Evolutionary conservation across 2,329 filamentous ascomycete genomes (phyloP), one percentile per base, ranked within the genome.

Genomic region (Aspergillus bombycis): DNA sequence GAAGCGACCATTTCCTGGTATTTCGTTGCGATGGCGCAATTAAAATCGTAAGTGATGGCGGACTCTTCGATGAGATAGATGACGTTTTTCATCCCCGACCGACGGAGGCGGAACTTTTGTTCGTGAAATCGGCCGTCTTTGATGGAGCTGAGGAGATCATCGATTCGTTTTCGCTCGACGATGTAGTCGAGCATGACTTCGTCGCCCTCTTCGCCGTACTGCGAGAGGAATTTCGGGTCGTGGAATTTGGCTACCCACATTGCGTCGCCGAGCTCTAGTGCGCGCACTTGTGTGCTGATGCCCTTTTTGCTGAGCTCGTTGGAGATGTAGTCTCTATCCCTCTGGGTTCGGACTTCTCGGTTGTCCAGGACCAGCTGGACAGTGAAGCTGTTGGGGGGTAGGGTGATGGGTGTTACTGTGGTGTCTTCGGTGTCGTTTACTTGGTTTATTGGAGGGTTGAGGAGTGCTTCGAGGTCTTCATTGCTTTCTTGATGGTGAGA

Each of bases 111-210:
- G 73, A 93, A 94, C 74, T 95, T 94, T 74, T 95, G 92, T 74
- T 95, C 92, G 68, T 90, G 89, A 70, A 93, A 94, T 2, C 92
- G 88, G 1, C 91, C 91, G 66, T 94, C 92, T 75, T 91, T 93
- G 78, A 95, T 92, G 65, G 90, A 93, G 57, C 85, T 81, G n/a
- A 94, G 84, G 54, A 95, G 80, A 74, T 95, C 92, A 72, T 94
- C 91, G 0, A 94, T 84, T 10, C 92, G 84, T 74, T 95, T 95
- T 65, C 92, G 85, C 78, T 95, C 92, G 1, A 93, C 85, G 52
- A 95, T 91, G 83, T 89, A 92, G 75, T 94, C 91, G 5, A 95
- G 81, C 54, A 93, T 87, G 14, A 94, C 78, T 74, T 94, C 91
- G 19, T 89, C 88, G 16, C 77, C 76, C 73, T 81, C 80, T 64